These are phyloP conservation scores for Xylariales sp. DNA, from an alignment of 2,329 filamentous ascomycete species.

Conservation along the genomic window DNA sequence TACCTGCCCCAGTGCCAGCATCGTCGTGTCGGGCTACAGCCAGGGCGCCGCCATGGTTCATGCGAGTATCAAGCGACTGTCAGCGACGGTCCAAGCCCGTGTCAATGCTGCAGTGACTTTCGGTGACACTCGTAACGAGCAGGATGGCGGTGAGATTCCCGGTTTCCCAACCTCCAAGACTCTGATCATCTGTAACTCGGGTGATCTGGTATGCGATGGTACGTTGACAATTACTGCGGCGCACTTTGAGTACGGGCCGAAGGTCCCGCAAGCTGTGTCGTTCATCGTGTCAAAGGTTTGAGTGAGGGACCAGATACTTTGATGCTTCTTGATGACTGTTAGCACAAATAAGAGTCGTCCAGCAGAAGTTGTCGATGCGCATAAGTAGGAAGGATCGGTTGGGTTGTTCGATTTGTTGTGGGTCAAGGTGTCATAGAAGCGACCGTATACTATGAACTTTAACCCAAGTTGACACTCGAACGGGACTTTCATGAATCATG, in stretches of 20 bases:
- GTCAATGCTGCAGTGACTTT: constrained; percentile 23
- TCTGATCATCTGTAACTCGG: constrained; percentile 40
- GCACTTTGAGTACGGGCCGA: constrained; percentile 31
- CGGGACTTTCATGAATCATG: too few relatives aligned
- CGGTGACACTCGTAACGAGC: constrained; percentile 24
- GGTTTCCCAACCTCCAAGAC: constrained; percentile 20
- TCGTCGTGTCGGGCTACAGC: constrained; percentile 26
- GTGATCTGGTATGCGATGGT: constrained; percentile 45
- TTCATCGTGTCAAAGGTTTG: constrained; percentile 10
- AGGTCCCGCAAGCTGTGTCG: constrained; percentile 6
- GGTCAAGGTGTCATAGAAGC: too few relatives aligned
- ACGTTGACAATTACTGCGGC: constrained; percentile 30
- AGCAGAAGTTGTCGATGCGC: neutral
- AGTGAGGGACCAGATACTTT: neutral
- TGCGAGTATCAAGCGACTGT: constrained; percentile 26
- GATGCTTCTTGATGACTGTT: neutral
- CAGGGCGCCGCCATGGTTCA: constrained; percentile 29
- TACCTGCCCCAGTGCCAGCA: constrained; percentile 26
- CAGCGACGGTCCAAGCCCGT: constrained; percentile 20
- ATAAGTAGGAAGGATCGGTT: too few relatives aligned
- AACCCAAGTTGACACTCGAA: too few relatives aligned
- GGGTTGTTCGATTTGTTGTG: too few relatives aligned
- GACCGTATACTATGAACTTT: too few relatives aligned
- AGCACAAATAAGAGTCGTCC: neutral
- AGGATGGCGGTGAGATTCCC: constrained; percentile 23